These are phyloP conservation scores for Candida bentonensis DNA, from an alignment of 805 yeast species.

Conservation along the genomic window DNA sequence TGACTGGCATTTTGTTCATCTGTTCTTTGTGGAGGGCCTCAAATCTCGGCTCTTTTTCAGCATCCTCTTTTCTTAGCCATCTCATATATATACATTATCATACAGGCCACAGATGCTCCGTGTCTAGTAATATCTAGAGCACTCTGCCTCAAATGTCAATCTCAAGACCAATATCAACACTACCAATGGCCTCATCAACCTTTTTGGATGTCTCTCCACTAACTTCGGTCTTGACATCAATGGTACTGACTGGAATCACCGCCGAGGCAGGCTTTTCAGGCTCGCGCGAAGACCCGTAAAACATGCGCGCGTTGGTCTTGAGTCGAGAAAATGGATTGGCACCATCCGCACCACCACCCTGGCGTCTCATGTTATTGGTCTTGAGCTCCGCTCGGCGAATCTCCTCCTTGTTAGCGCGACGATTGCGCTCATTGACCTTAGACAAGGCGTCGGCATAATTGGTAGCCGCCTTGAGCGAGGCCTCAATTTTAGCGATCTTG, in stretches of 20 bases:
- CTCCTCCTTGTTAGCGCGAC: slow-evolving; percentile 62
- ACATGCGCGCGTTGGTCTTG: slow-evolving; percentile 74
- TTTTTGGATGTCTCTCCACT: not conserved
- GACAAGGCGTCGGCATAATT: slow-evolving; percentile 27
- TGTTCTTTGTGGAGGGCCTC: no score
- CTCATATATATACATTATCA: not conserved
- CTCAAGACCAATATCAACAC: slow-evolving; percentile 20
- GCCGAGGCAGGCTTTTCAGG: slow-evolving; percentile 21
- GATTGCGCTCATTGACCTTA: slow-evolving; percentile 70
- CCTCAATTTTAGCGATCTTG: slow-evolving; percentile 18
- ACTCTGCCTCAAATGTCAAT: slow-evolving; percentile 16
- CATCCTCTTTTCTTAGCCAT: no score
- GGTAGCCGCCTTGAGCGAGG: slow-evolving; percentile 3
- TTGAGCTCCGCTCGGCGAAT: slow-evolving; percentile 68
- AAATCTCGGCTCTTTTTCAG: no score
- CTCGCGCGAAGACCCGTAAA: slow-evolving; percentile 39
- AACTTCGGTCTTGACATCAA: not conserved
- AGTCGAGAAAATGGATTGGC: slow-evolving; percentile 80
- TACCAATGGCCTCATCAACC: slow-evolving; percentile 22
- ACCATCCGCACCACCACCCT: slow-evolving; percentile 15
- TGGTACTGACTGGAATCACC: slow-evolving; percentile 21
- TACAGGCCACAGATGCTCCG: no score
- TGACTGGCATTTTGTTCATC: no score
- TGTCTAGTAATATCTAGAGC: slow-evolving; percentile 13
- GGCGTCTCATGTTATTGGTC: slow-evolving; percentile 41